Evolutionary conservation across 2,329 filamentous ascomycete genomes (phyloP), one percentile per base, ranked within the genome.

Genomic region (Penicillium fuscoglaucum): DNA sequence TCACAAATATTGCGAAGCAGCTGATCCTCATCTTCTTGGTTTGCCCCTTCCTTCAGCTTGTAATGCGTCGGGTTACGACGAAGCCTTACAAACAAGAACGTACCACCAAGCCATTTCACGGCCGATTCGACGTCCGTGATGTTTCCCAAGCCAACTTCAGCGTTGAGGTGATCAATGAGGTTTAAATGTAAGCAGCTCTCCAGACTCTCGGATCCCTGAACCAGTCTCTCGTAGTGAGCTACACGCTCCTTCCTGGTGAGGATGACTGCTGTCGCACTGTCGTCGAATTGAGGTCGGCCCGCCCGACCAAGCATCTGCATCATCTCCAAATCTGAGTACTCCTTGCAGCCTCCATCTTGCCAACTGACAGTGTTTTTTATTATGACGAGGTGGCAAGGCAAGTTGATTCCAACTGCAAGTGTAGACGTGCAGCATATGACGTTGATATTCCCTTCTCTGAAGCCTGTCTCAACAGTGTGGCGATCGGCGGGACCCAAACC

Each of bases 271-370:
- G 87, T 82, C 3, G 90, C 91, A 58, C 79, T 90, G 50, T 85
- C 82, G 66, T 93, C 91, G 61, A 93, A 96, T 68, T 96, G 91
- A 6, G 91, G 91, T 21, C 91, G 82, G 1, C 91, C 91, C 51
- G 91, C 91, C 62, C 91, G 86, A 7, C 91, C 91, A 49, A 96
- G 83, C 91, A 96, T 96, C 67, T 96, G 91, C 88, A 93, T 93
- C 61, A 93, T 83, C 65, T 96, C 91, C 6, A 96, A 79, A 69
- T 95, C 90, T 0, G 90, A 87, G 64, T 91, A 92, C 70, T 95
- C 90, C 55, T 86, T 83, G 39, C 84, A 80, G 7, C 81, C 75
- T 33, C 75, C 79, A 57, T 86, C 83, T 57, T 85, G 83, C 73
- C 86, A 93, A 0, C 82, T 80, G 4, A 87, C 82, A 0, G 91